A percentile compares a stretch with the other conserved stretches of the same genome.
Evolutionary conservation across 1,284 basidiomycete genomes (phyloP).

Genomic region (Lignosus rhinocerotis): DNA sequence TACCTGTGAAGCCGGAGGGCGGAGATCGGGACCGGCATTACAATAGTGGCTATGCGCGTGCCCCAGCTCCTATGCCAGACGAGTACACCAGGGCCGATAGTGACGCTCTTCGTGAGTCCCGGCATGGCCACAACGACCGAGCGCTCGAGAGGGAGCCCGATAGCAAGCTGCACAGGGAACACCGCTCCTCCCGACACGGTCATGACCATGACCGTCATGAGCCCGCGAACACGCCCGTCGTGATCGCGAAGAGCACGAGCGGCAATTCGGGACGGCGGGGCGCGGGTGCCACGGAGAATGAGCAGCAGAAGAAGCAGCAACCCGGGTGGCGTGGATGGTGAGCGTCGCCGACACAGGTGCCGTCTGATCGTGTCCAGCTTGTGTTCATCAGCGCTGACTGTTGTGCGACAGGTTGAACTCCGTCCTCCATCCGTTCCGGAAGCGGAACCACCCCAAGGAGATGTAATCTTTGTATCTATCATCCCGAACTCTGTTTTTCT

Average conservation of each 20-base stretch:
- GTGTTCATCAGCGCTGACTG: neutral
- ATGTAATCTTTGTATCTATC: neutral
- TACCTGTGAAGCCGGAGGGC: neutral
- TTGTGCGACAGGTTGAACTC: constrained; percentile 10
- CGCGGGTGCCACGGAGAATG: neutral
- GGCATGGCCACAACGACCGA: neutral
- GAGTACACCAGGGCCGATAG: too few relatives aligned
- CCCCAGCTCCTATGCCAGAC: neutral
- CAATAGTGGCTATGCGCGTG: neutral
- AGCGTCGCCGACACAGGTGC: constrained; percentile 19
- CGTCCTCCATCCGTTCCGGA: constrained; percentile 16
- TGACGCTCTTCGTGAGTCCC: too few relatives aligned
- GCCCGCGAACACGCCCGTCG: neutral
- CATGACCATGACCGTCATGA: neutral
- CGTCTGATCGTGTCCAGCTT: neutral
- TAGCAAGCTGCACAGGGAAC: neutral
- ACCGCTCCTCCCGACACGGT: neutral
- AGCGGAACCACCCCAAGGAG: neutral
- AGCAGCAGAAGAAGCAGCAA: neutral
- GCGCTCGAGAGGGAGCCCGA: neutral
- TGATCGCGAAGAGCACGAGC: neutral
- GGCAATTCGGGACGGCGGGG: neutral
- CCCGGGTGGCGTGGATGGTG: constrained; percentile 26
- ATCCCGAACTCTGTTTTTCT: neutral
- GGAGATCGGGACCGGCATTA: neutral